Evolutionary conservation across 2,329 filamentous ascomycete species (phyloP).

Genomic region (Aspergillaceae sp.): DNA sequence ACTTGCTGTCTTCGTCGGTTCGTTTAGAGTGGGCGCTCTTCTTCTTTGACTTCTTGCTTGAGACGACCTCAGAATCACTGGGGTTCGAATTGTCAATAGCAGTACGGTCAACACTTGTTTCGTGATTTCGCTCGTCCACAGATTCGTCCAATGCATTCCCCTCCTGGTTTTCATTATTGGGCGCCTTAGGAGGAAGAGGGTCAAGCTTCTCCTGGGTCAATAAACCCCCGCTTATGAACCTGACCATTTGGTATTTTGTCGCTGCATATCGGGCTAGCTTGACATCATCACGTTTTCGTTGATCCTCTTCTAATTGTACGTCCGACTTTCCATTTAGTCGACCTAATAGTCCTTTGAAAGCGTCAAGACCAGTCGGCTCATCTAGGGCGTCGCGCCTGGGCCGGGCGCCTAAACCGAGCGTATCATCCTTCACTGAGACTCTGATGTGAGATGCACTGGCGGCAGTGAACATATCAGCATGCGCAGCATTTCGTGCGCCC

Average conservation of each 20-base stretch:
- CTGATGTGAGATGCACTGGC: constrained; percentile 80
- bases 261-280: constrained; percentile 67
- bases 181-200: constrained; percentile 22
- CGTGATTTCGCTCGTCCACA: constrained; percentile 4
- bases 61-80: constrained; percentile 9
- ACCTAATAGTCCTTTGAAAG: constrained; percentile 77
- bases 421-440: constrained; percentile 81
- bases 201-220: constrained; percentile 52
- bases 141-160: constrained; percentile 28
- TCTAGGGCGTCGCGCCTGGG: constrained; percentile 56
- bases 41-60: constrained; percentile 16
- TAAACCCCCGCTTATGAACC: constrained; percentile 80
- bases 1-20: constrained; percentile 12
- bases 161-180: constrained; percentile 46
- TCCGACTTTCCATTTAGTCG: constrained; percentile 82
- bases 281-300: constrained; percentile 57
- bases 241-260: constrained; percentile 68
- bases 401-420: constrained; percentile 77
- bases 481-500: constrained; percentile 66
- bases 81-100: constrained; percentile 1
- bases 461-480: constrained; percentile 66
- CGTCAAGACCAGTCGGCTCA: constrained; percentile 75
- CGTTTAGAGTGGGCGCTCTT: constrained; percentile 14
- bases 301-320: constrained; percentile 61
- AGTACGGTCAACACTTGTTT: constrained; percentile 3